Base-by-base conservation (phyloP, 2,329 filamentous ascomycete species). In the Alternaria dauci region DNA sequence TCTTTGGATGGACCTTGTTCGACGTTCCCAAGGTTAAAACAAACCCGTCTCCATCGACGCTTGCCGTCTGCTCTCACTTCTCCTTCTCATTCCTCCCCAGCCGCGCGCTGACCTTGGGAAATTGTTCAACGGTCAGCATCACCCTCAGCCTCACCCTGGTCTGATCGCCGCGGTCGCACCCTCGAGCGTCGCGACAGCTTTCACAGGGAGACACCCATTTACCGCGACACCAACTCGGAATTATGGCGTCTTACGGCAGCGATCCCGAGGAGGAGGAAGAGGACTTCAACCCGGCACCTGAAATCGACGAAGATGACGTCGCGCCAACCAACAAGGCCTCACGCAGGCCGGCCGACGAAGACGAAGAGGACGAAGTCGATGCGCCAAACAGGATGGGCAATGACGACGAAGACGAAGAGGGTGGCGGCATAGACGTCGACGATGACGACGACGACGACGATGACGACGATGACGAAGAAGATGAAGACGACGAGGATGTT, bases 201-300 rank as follows among this genome's bases (percentile, higher is more conserved):
- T 43, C 16, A 47, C 7, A 43, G 53, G 43, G 28, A 55, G 56
- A 59, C 60, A 51, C 59, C 52, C 47, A 55, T 55, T 56, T 47
- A 52, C 58, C 48, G 57, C 46, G 41, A 39, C 23, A 44, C 56
- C 39, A 39, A 36, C 30, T 30, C 32, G 47, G 56, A 55, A 63
- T 47, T 38, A 77, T 78, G 75, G 71, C 74, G 34, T 70, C 66
- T 55, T 76, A 75, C 58, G 70, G 71, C 36, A 62, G 66, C 58
- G 71, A 67, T 53, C 70, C 68, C 50, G 72, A 75, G 55, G 76
- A 75, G 14, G 90, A 91, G 44, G 92, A 95, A 52, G 93, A 96
- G 70, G 91, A 94, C 77, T 97, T 97, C 85, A 96, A 97, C 78
- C 94, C 93, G 52, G 88, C 86, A 50, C 89, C 90, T 20, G 90